These are phyloP conservation scores for Penicillium hesseltinei DNA, from an alignment of 2,329 filamentous ascomycete species.

Conservation along the genomic window DNA sequence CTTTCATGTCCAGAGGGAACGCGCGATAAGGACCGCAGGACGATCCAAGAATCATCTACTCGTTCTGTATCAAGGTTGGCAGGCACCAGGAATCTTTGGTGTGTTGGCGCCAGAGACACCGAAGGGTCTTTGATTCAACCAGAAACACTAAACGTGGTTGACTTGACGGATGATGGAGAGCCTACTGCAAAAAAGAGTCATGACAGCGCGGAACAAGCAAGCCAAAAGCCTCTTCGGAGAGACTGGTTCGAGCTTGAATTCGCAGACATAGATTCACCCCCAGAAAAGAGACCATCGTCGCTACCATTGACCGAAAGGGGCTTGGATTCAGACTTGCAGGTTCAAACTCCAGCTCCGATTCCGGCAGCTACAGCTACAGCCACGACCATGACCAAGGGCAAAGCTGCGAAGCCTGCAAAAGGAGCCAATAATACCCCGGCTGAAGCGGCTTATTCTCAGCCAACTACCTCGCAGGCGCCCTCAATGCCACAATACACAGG, in stretches of 20 bases:
- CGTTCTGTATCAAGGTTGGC: conserved; percentile 26
- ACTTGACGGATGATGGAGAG: conserved; percentile 34
- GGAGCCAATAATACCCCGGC: background rate
- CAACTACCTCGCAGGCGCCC: conserved; percentile 4
- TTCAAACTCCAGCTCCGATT: background rate
- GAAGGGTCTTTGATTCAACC: conserved; percentile 64
- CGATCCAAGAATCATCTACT: conserved; percentile 3
- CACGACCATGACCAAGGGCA: background rate
- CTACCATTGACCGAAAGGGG: background rate
- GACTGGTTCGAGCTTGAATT: conserved; percentile 21
- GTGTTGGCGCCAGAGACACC: conserved; percentile 64
- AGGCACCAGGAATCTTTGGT: conserved; percentile 60
- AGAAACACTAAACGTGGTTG: conserved; percentile 60
- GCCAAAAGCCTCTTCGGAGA: background rate
- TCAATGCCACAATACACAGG: conserved; percentile 58
- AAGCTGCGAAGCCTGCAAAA: background rate
- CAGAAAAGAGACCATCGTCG: background rate
- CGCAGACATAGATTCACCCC: conserved; percentile 6
- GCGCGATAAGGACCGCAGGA: background rate
- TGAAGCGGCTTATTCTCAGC: background rate
- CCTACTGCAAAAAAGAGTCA: conserved; percentile 6
- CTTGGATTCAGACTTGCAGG: background rate
- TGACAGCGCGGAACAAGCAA: background rate
- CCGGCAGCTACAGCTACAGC: background rate
- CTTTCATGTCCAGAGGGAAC: conserved; percentile 9